Base-by-base conservation (phyloP, 164 flowering plant species). In the Dillenia turbinata region DNA sequence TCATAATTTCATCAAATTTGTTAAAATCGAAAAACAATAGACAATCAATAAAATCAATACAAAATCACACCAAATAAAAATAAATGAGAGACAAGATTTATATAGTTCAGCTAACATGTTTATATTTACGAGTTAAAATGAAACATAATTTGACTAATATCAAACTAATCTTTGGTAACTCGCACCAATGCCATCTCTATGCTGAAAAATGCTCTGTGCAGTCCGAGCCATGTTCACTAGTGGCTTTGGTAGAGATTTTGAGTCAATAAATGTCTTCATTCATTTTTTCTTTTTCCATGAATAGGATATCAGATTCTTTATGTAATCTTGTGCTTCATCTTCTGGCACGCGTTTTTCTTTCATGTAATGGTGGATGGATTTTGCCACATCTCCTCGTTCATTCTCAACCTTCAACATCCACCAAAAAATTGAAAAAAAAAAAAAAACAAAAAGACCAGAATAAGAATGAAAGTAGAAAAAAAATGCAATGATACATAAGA, bases 101-200 rank as follows among this genome's bases (percentile, higher is more conserved):
- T 19, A 19, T 19, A 19, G 22, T 19, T 19, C 22, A 19, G 22
- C 22, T 19, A 19, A 19, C 22, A 19, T 19, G 1, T 1, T 19
- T 19, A 1, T 19, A 19, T 19, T 19, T 19, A 19, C 22, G 22
- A 1, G 22, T 19, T 1, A 1, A 1, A 19, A 19, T 1, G 1
- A 19, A 19, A 19, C 1, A 19, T 19, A 19, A 19, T 19, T 19
- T 19, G 1, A 19, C 22, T 19, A 19, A 19, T 19, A 59, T 62
- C 2, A 46, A 59, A 64, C 46, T 56, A 47, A 57, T 11, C 57
- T 54, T 33, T 54, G 9, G 59, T 69, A 26, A 60, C 52, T 44
- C 70, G 59, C 54, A 14, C 71, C 67, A 24, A 62, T 71, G 15
- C 67, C 72, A 60, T 64, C 68, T 6, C 73, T 68, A 55, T 64